A percentile compares a stretch with the other conserved stretches of the same genome.
These are phyloP conservation scores for Euptelea pleiosperma DNA, from an alignment of 164 flowering plant species.

Conservation along the genomic window DNA sequence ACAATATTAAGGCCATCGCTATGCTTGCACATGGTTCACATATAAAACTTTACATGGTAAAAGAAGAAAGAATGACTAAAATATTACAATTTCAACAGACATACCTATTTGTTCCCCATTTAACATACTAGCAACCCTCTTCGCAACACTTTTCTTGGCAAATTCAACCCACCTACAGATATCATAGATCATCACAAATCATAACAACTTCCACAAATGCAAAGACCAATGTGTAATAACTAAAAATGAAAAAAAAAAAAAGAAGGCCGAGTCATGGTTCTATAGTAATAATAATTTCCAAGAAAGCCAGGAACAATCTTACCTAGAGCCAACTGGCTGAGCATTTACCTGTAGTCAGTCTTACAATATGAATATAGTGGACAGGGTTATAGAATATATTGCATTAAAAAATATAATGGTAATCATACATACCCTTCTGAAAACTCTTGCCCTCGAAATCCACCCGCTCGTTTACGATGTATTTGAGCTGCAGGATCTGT, in stretches of 20 bases:
- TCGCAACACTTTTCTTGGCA: constrained; percentile 65
- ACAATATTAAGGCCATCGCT: background rate
- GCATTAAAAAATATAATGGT: background rate
- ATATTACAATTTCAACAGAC: background rate
- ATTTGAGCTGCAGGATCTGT: constrained; percentile 58
- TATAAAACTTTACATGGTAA: background rate
- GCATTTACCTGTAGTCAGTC: too few relatives aligned
- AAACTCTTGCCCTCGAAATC: constrained; percentile 60
- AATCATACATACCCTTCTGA: constrained; percentile 73
- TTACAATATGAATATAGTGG: too few relatives aligned
- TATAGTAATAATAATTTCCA: too few relatives aligned
- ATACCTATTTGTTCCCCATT: constrained; percentile 91
- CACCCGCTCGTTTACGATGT: constrained; percentile 59
- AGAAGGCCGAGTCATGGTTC: too few relatives aligned
- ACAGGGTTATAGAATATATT: too few relatives aligned
- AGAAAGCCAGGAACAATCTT: too few relatives aligned
- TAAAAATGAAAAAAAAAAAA: background rate
- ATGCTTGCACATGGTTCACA: background rate
- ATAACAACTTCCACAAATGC: constrained; percentile 6
- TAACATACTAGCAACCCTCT: constrained; percentile 68
- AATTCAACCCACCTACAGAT: constrained; percentile 90
- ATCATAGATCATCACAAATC: background rate
- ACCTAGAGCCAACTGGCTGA: too few relatives aligned
- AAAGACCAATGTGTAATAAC: background rate
- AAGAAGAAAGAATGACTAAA: constrained; percentile 1